phyloP scores from a whole-genome alignment of 2,329 filamentous ascomycete species.

The Colletotrichum gloeosporioides region DNA sequence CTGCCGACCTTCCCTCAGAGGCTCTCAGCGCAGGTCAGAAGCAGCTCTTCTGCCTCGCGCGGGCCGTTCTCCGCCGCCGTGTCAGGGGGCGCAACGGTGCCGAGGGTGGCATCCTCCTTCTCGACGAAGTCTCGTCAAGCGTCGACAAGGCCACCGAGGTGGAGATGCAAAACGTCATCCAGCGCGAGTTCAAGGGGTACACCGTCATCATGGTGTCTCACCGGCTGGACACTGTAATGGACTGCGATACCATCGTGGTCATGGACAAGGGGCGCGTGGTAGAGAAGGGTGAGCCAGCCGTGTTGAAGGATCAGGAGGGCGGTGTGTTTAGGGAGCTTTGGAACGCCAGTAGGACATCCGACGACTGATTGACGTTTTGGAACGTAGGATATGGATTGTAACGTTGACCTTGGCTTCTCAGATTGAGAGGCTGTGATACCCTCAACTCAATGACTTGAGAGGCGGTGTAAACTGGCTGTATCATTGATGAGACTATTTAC shows the following conservation, averaged over 20 bases:
- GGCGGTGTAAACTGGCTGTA: neutral
- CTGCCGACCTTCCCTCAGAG: conserved; percentile 46
- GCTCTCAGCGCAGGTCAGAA: conserved; percentile 63
- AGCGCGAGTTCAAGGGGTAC: conserved; percentile 33
- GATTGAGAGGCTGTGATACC: neutral
- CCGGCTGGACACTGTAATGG: conserved; percentile 48
- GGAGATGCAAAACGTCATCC: conserved; percentile 34
- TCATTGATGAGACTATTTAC: neutral
- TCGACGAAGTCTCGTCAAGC: conserved; percentile 38
- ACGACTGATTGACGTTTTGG: neutral
- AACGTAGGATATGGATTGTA: neutral
- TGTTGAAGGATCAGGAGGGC: neutral
- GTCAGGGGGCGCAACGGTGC: conserved; percentile 26
- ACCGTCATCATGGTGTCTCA: conserved; percentile 54
- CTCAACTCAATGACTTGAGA: neutral
- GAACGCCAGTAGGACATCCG: neutral
- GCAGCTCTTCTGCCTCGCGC: conserved; percentile 68
- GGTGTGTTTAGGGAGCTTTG: conserved; percentile 6
- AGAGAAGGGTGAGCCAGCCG: conserved; percentile 29
- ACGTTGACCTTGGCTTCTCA: neutral
- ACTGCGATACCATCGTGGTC: conserved; percentile 49
- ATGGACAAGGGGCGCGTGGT: conserved; percentile 46
- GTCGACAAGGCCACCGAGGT: conserved; percentile 38
- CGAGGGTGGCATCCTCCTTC: conserved; percentile 30
- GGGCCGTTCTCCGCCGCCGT: conserved; percentile 56